Conservation (phyloP, 768 basidiomycete species). For the Pleurotus cornucopiae region DNA sequence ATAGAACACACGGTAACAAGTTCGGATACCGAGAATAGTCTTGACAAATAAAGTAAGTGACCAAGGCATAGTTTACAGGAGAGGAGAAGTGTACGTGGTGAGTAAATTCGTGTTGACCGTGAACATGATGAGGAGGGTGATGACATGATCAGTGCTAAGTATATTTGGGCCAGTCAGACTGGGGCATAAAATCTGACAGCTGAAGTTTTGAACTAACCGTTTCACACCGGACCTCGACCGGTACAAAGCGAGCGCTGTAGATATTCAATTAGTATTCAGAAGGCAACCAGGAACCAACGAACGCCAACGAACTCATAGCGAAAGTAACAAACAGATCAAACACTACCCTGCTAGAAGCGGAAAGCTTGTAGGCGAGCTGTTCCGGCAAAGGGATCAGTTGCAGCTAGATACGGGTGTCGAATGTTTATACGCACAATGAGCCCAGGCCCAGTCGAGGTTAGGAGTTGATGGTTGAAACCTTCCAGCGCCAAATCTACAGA, state of each 20-base stretch:
- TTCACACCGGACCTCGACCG: neutral
- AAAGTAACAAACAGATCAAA: conserved; percentile 3
- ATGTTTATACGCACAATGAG: neutral
- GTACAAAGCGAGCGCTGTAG: neutral
- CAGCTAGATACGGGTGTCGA: neutral
- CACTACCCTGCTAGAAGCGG: neutral
- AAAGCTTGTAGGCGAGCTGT: conserved; percentile 4
- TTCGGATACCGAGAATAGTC: neutral
- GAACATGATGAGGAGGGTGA: neutral
- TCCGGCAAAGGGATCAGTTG: neutral
- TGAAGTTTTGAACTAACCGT: neutral
- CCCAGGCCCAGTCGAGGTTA: neutral
- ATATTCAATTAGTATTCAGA: neutral
- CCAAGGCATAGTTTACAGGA: neutral
- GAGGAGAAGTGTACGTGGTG: neutral
- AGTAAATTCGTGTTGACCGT: neutral
- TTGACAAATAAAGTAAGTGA: neutral
- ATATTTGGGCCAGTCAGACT: neutral
- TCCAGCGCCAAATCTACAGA: neutral
- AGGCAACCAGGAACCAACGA: neutral
- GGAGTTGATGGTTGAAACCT: conserved; percentile 1
- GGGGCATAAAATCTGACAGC: neutral
- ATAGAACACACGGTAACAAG: neutral
- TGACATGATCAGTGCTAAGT: neutral
- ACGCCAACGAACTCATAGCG: neutral